These are phyloP conservation scores for Stenocarpella maydis DNA, from an alignment of 2,329 filamentous ascomycete genomes.

Conservation along the genomic window DNA sequence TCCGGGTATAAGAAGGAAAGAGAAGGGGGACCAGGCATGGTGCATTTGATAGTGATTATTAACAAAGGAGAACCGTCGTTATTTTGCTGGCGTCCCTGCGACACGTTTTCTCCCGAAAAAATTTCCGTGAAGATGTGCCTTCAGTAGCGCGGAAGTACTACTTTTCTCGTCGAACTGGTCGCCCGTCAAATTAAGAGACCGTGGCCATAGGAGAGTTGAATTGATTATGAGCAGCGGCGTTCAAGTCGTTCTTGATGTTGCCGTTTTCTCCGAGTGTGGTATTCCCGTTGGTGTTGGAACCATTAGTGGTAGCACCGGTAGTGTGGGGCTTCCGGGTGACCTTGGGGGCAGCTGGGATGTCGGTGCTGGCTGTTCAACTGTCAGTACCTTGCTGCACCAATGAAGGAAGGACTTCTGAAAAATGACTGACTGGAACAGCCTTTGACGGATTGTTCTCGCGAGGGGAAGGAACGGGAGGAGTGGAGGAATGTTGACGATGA, in stretches of 20 bases:
- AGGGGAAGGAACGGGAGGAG: too few species aligned
- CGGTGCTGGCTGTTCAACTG: constrained; percentile 59
- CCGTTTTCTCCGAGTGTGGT: constrained; percentile 38
- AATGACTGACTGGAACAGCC: too few species aligned
- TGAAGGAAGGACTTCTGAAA: too few species aligned
- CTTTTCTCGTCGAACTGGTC: constrained; percentile 1
- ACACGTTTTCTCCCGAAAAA: neutral
- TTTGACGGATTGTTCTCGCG: too few species aligned
- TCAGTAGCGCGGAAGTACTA: neutral
- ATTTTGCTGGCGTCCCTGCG: neutral
- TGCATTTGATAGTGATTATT: neutral
- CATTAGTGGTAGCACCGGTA: constrained; percentile 23
- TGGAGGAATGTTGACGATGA: too few species aligned
- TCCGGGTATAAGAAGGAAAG: constrained; percentile 32
- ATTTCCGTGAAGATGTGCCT: too few species aligned
- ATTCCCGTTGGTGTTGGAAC: constrained; percentile 32
- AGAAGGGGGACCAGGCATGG: neutral
- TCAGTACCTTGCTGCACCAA: constrained; percentile 1
- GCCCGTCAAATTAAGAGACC: constrained; percentile 7
- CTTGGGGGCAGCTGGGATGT: constrained; percentile 70
- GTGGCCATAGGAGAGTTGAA: neutral
- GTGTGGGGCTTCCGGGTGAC: constrained; percentile 57
- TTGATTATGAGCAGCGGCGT: constrained; percentile 2
- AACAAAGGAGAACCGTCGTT: constrained; percentile 15
- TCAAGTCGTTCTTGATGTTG: constrained; percentile 34